These are phyloP conservation scores for Pholiota adiposa DNA, from an alignment of 1,284 basidiomycete genomes.

Conservation along the genomic window DNA sequence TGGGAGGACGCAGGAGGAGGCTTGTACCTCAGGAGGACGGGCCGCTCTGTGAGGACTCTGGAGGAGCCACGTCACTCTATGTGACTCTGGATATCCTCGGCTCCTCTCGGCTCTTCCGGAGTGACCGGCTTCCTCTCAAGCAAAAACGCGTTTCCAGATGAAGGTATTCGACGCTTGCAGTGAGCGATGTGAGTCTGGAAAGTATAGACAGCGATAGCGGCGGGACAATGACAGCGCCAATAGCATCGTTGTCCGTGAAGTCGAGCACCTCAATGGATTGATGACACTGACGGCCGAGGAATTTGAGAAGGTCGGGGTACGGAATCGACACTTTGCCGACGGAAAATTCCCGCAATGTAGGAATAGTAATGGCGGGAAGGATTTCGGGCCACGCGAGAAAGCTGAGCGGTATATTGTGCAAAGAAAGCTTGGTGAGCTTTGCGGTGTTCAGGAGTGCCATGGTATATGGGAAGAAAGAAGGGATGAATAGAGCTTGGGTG, in stretches of 20 bases:
- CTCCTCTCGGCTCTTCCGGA: too few relatives aligned
- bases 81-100: too few relatives aligned
- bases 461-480: constrained; percentile 10
- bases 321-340: constrained; percentile 21
- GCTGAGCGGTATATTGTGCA: constrained; percentile 12
- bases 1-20: too few relatives aligned
- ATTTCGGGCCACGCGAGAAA: constrained; percentile 24
- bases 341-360: constrained; percentile 18
- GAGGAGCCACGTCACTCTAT: too few relatives aligned
- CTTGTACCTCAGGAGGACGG: too few relatives aligned
- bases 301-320: constrained; percentile 26
- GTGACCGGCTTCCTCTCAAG: too few relatives aligned
- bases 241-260: constrained; percentile 6
- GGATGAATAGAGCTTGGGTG: constrained; percentile 6
- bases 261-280: constrained; percentile 14
- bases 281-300: constrained; percentile 23
- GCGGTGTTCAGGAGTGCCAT: constrained; percentile 13
- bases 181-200: not conserved
- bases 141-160: too few relatives aligned
- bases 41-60: too few relatives aligned
- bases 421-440: constrained; percentile 17
- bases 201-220: not conserved
- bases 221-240: constrained; percentile 1
- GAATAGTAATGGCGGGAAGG: constrained; percentile 23
- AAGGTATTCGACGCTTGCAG: not conserved